Percentiles rank a stretch among this genome's conserved stretches.
These are phyloP conservation scores for Thielaviopsis populi DNA, from an alignment of 2,329 filamentous ascomycete genomes.

Conservation along the genomic window DNA sequence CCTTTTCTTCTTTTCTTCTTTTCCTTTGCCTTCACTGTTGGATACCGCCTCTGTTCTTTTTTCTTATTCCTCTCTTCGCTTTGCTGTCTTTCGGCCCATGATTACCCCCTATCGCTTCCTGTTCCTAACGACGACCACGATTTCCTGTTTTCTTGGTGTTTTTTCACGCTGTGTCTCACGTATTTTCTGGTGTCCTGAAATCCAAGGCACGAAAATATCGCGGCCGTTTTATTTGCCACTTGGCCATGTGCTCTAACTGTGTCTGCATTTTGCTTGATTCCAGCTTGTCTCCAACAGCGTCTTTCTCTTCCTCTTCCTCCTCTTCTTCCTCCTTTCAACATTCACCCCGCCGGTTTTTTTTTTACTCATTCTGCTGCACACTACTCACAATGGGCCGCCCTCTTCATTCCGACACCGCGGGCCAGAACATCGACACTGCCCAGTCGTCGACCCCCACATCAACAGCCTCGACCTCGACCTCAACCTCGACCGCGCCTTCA, in stretches of 20 bases:
- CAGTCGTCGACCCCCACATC: not conserved
- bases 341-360: too few relatives aligned
- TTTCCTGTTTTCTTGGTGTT: not conserved
- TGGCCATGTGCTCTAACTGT: not conserved
- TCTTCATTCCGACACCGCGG: not conserved
- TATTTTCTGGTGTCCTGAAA: slow-evolving; percentile 4
- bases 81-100: not conserved
- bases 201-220: not conserved
- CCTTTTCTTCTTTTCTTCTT: not conserved
- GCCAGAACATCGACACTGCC: not conserved
- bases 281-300: not conserved
- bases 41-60: not conserved
- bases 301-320: not conserved
- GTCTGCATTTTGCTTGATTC: not conserved
- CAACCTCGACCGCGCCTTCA: not conserved
- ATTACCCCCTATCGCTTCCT: slow-evolving; percentile 14
- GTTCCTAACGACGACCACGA: slow-evolving; percentile 12
- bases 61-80: slow-evolving; percentile 18
- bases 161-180: not conserved
- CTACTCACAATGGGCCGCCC: not conserved
- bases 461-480: not conserved
- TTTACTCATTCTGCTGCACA: not conserved
- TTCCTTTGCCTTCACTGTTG: not conserved
- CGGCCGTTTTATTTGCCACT: not conserved
- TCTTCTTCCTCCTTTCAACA: not conserved